Conservation (phyloP, 2,329 filamentous ascomycete genomes). For the Nemania sp. region DNA sequence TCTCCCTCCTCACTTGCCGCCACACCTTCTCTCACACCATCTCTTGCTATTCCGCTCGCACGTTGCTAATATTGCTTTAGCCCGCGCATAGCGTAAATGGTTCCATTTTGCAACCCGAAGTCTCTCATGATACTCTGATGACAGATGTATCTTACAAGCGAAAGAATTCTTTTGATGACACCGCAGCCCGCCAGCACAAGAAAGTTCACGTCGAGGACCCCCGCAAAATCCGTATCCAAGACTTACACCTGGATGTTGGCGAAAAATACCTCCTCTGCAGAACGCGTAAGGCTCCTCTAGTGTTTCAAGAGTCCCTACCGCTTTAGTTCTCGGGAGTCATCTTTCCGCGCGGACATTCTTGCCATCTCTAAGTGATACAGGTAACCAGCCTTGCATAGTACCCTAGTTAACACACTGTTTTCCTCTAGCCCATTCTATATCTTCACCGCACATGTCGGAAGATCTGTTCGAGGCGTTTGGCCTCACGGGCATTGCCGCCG, state of each 20-base stretch:
- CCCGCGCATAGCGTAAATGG: constrained; percentile 41
- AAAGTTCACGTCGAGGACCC: constrained; percentile 64
- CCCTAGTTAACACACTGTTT: constrained; percentile 55
- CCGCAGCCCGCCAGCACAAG: constrained; percentile 61
- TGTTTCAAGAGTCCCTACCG: constrained; percentile 41
- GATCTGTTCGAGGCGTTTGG: constrained; percentile 65
- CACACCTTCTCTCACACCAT: not conserved
- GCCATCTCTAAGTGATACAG: constrained; percentile 20
- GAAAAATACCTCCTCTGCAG: constrained; percentile 69
- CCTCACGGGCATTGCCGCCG: constrained; percentile 60
- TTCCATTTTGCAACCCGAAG: constrained; percentile 43
- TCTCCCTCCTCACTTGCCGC: not conserved
- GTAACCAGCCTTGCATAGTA: constrained; percentile 36
- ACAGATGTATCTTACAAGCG: constrained; percentile 64
- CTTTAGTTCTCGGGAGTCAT: constrained; percentile 28
- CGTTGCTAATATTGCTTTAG: constrained; percentile 29
- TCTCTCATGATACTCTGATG: constrained; percentile 49
- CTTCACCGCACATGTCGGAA: constrained; percentile 54
- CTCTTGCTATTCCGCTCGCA: not conserved
- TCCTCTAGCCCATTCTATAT: constrained; percentile 53
- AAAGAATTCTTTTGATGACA: constrained; percentile 62
- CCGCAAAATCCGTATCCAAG: constrained; percentile 64
- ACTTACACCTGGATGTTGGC: constrained; percentile 69
- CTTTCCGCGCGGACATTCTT: constrained; percentile 22
- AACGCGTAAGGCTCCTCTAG: constrained; percentile 66